A percentile compares a stretch with the other conserved stretches of the same genome.
Conservation (phyloP, 1,139 yeast genomes). For the Debaryomyces robertsiae region DNA sequence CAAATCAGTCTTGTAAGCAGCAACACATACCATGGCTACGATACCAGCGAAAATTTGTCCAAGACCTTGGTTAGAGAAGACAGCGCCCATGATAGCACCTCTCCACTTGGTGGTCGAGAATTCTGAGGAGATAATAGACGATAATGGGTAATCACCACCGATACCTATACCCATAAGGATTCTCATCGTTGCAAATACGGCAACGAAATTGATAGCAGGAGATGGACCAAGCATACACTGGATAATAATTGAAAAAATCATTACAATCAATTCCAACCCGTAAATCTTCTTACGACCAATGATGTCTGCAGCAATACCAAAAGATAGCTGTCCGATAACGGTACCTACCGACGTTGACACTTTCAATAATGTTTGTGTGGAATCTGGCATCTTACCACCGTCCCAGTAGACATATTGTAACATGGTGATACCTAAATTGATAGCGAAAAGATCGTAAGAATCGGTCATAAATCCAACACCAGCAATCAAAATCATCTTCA, state of each 20-base stretch:
- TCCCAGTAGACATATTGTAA: slow-evolving; percentile 74
- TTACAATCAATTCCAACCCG: slow-evolving; percentile 83
- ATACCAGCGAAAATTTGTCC: slow-evolving; percentile 89
- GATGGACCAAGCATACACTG: slow-evolving; percentile 74
- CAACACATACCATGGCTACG: slow-evolving; percentile 70
- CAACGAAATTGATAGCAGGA: slow-evolving; percentile 70
- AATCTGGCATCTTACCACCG: slow-evolving; percentile 59
- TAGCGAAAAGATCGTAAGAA: slow-evolving; percentile 89
- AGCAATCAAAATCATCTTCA: slow-evolving; percentile 84
- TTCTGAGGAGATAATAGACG: slow-evolving; percentile 89
- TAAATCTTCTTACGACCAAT: slow-evolving; percentile 87
- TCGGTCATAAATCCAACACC: slow-evolving; percentile 95
- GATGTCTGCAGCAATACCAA: slow-evolving; percentile 82
- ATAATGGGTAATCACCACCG: slow-evolving; percentile 98
- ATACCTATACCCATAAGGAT: slow-evolving; percentile 94
- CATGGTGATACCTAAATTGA: slow-evolving; percentile 78
- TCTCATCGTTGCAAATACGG: slow-evolving; percentile 74
- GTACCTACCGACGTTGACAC: slow-evolving; percentile 94
- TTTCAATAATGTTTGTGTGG: slow-evolving; percentile 74
- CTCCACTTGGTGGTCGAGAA: slow-evolving; percentile 92
- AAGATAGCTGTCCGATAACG: slow-evolving; percentile 85
- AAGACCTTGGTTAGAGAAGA: slow-evolving; percentile 90
- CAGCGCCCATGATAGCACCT: slow-evolving; percentile 95
- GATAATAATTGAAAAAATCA: slow-evolving; percentile 77
- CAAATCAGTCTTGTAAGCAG: slow-evolving; percentile 67